Percentiles rank a stretch among this genome's conserved stretches.
phyloP scores from a whole-genome alignment of 1,284 basidiomycete genomes.

The Melampsora occidentalis region DNA sequence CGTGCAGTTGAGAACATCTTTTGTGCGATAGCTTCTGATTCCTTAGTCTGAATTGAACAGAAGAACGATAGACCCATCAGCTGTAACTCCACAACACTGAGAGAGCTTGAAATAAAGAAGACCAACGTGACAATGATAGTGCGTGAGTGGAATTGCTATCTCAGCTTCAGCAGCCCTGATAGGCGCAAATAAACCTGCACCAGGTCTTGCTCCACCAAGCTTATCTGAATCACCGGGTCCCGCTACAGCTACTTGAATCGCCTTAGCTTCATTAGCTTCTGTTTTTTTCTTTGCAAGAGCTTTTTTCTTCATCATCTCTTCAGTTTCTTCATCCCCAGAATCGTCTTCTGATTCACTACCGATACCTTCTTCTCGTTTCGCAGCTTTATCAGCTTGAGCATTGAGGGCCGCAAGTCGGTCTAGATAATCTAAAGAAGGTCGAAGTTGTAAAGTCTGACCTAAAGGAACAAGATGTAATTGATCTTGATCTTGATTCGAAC shows the following conservation, averaged over 20 bases:
- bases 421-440: slow-evolving; percentile 50
- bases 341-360: slow-evolving; percentile 46
- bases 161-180: slow-evolving; percentile 50
- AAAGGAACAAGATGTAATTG: slow-evolving; percentile 50
- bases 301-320: slow-evolving; percentile 46
- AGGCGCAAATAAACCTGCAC: slow-evolving; percentile 50
- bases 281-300: slow-evolving; percentile 48
- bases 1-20: slow-evolving; percentile 25
- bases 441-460: slow-evolving; percentile 51
- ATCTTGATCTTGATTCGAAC: slow-evolving; percentile 35
- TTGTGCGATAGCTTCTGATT: slow-evolving; percentile 31
- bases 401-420: slow-evolving; percentile 49
- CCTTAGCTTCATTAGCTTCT: slow-evolving; percentile 49
- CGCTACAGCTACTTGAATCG: slow-evolving; percentile 48
- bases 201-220: slow-evolving; percentile 44
- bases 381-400: slow-evolving; percentile 42
- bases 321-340: slow-evolving; percentile 42
- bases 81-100: not conserved
- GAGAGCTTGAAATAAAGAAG: not conserved
- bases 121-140: slow-evolving; percentile 49
- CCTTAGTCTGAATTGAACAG: slow-evolving; percentile 23
- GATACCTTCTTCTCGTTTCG: slow-evolving; percentile 46
- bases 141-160: slow-evolving; percentile 47
- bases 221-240: slow-evolving; percentile 41
- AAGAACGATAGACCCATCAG: no score